Percentiles rank a stretch among this genome's conserved stretches.
Conservation (phyloP, 2,329 filamentous ascomycete species). For the Cryphonectria japonica region DNA sequence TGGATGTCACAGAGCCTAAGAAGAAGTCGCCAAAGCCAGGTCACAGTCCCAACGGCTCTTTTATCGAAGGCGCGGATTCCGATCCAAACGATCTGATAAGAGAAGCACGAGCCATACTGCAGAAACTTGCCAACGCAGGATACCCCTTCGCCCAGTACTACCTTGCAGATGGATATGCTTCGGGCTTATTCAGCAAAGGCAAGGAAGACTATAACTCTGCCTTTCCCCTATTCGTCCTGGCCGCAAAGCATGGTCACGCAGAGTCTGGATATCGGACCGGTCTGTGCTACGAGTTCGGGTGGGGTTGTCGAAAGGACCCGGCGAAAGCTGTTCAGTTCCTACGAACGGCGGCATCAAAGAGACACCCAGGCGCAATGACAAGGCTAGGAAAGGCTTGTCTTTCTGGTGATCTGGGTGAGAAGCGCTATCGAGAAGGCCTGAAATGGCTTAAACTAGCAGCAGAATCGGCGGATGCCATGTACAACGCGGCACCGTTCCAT, state of each 20-base stretch:
- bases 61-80: conserved; percentile 50
- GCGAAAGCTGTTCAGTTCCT: conserved; percentile 94
- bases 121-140: conserved; percentile 80
- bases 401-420: conserved; percentile 84
- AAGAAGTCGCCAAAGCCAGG: conserved; percentile 51
- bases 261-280: conserved; percentile 94
- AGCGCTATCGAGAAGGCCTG: conserved; percentile 85
- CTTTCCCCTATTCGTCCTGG: conserved; percentile 89
- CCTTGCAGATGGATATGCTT: conserved; percentile 90
- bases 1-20: conserved; percentile 52
- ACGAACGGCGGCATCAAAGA: conserved; percentile 86
- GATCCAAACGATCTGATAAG: conserved; percentile 72
- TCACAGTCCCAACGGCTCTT: conserved; percentile 52
- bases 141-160: conserved; percentile 99
- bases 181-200: conserved; percentile 92
- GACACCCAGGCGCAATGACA: conserved; percentile 93
- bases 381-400: conserved; percentile 90
- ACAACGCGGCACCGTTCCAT: conserved; percentile 91
- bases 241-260: conserved; percentile 95
- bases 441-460: conserved; percentile 96
- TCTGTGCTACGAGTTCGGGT: conserved; percentile 96
- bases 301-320: conserved; percentile 89
- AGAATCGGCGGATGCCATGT: conserved; percentile 87
- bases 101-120: conserved; percentile 88
- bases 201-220: conserved; percentile 90